phyloP scores from a whole-genome alignment of 192 early-diverging fungal genomes.

The Gonapodya sp. region DNA sequence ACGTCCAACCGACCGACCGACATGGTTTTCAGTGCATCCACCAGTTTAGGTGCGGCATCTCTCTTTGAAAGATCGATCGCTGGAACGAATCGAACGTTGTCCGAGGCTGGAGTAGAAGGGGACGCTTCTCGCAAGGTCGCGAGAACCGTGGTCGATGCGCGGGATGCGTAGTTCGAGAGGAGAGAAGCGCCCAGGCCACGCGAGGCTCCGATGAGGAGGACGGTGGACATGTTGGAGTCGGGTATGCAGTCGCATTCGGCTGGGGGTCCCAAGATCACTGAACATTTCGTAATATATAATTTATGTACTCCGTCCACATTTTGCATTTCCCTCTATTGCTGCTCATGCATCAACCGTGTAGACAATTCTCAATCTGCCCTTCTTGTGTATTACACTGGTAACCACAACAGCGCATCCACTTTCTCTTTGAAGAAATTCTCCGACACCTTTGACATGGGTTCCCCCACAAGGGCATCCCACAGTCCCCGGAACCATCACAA shows the following conservation, averaged over 20 bases:
- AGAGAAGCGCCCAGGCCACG: background rate
- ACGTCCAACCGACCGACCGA: background rate
- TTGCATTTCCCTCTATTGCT: too few species aligned
- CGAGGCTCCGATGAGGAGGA: background rate
- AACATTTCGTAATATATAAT: too few species aligned
- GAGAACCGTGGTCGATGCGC: background rate
- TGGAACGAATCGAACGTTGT: background rate
- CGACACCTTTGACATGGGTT: background rate
- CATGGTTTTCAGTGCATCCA: background rate
- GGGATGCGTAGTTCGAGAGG: background rate
- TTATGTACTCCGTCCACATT: too few species aligned
- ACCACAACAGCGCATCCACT: background rate
- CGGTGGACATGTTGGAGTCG: background rate
- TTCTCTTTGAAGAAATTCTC: background rate
- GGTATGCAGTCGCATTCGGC: too few species aligned
- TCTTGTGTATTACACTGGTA: background rate
- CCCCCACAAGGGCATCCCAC: slow-evolving; percentile 6
- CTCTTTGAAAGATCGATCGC: background rate
- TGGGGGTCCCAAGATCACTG: too few species aligned
- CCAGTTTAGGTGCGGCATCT: background rate
- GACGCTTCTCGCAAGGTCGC: background rate
- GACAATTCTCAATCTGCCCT: background rate
- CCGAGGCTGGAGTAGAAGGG: background rate
- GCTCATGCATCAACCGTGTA: slow-evolving; percentile 7
- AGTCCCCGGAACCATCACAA: background rate